A percentile compares a stretch with the other conserved stretches of the same genome.
Evolutionary conservation across 116 monocot genomes (phyloP).

Genomic region (Trichopus zeylanicus): DNA sequence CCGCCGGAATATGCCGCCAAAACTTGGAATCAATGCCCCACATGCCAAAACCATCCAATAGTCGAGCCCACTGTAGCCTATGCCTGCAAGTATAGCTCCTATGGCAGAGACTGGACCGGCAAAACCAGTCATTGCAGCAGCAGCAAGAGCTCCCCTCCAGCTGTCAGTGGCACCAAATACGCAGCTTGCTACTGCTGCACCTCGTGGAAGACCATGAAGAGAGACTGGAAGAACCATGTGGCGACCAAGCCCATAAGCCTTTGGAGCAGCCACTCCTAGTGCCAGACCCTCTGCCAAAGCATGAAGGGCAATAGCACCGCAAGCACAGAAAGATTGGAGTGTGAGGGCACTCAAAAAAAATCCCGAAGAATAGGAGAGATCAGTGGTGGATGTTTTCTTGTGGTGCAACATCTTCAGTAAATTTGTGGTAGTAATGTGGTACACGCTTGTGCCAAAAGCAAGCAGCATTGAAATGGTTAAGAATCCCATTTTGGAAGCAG

Average conservation of each 20-base stretch:
- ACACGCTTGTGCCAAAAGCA: constrained; percentile 34
- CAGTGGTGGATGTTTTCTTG: constrained; percentile 50
- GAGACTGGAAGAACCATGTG: constrained; percentile 94
- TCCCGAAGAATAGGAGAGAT: constrained; percentile 28
- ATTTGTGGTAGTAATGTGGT: constrained; percentile 33
- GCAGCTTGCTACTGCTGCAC: constrained; percentile 96
- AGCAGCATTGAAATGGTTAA: constrained; percentile 46
- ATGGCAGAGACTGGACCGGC: constrained; percentile 77
- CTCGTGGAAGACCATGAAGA: constrained; percentile 90
- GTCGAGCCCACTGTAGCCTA: constrained; percentile 81
- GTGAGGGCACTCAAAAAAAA: constrained; percentile 61
- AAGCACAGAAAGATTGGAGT: constrained; percentile 80
- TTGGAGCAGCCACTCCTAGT: constrained; percentile 87
- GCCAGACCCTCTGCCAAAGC: constrained; percentile 86
- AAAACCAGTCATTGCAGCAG: constrained; percentile 69
- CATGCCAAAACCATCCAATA: constrained; percentile 91
- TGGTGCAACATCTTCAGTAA: constrained; percentile 38
- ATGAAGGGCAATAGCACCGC: constrained; percentile 67
- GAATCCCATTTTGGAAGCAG: constrained; percentile 60
- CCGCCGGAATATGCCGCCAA: constrained; percentile 49
- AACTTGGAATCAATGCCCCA: constrained; percentile 68
- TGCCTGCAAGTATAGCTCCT: constrained; percentile 78
- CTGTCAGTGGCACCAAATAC: constrained; percentile 82
- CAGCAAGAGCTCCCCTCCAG: constrained; percentile 78
- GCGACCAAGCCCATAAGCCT: constrained; percentile 78